Conservation (phyloP, 1,284 basidiomycete species). For the Inonotus hispidus region DNA sequence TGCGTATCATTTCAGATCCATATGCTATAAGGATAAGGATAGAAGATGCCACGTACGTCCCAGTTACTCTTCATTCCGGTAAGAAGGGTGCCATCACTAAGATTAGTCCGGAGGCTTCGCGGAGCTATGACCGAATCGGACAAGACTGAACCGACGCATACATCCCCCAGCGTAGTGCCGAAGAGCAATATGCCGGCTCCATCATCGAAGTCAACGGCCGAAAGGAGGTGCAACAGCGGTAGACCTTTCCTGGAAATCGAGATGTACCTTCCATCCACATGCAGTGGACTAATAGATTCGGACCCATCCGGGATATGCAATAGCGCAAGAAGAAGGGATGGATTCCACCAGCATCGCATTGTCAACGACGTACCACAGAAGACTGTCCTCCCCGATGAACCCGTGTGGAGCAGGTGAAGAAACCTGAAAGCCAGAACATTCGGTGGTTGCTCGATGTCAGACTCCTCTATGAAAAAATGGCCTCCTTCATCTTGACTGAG, state of each 20-base stretch:
- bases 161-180: neutral
- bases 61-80: neutral
- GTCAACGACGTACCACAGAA: neutral
- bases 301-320: neutral
- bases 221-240: neutral
- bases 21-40: neutral
- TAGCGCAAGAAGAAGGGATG: neutral
- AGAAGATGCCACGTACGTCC: neutral
- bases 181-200: constrained; percentile 2
- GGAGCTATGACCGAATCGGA: neutral
- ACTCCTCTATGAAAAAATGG: neutral
- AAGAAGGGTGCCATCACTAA: neutral
- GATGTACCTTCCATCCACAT: neutral
- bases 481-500: neutral
- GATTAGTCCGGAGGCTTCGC: neutral
- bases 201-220: constrained; percentile 11
- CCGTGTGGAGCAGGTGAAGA: neutral
- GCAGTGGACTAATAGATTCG: neutral
- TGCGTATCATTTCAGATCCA: neutral
- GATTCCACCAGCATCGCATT: neutral
- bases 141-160: neutral
- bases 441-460: neutral
- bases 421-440: neutral
- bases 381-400: neutral
- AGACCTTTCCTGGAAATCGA: neutral